A percentile compares a stretch with the other conserved stretches of the same genome.
Evolutionary conservation across 192 early-diverging fungal genomes (phyloP).

Genomic region (Endogone sp.): DNA sequence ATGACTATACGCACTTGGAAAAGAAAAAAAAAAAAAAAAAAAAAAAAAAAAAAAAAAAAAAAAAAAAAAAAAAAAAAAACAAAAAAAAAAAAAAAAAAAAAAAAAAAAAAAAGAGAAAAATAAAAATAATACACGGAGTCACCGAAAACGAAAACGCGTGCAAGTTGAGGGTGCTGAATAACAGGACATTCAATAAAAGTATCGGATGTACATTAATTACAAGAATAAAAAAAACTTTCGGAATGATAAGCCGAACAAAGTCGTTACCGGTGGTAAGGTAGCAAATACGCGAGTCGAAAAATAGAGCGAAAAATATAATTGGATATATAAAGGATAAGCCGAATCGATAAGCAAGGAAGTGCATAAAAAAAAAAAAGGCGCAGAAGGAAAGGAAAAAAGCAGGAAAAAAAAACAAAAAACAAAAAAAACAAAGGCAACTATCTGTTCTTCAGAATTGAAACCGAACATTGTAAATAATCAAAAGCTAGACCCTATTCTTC

Average conservation of each 20-base stretch:
- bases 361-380: no score
- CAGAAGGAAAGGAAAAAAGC: no score
- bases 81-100: no score
- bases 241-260: background rate
- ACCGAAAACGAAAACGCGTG: background rate
- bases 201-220: background rate
- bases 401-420: no score
- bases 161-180: background rate
- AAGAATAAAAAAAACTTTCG: background rate
- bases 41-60: background rate
- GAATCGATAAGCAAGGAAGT: no score
- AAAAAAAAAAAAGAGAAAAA: no score
- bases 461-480: no score
- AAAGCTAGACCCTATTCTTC: no score
- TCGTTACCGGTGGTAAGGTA: background rate
- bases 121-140: background rate
- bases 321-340: background rate
- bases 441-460: no score
- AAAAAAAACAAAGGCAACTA: no score
- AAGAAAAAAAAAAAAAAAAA: conserved; percentile 9
- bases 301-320: background rate
- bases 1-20: background rate
- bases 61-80: background rate
- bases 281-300: background rate
- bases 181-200: background rate